Evolutionary conservation across 352 stramenopile genomes (phyloP).

Genomic region (Phytophthora agathidicida): DNA sequence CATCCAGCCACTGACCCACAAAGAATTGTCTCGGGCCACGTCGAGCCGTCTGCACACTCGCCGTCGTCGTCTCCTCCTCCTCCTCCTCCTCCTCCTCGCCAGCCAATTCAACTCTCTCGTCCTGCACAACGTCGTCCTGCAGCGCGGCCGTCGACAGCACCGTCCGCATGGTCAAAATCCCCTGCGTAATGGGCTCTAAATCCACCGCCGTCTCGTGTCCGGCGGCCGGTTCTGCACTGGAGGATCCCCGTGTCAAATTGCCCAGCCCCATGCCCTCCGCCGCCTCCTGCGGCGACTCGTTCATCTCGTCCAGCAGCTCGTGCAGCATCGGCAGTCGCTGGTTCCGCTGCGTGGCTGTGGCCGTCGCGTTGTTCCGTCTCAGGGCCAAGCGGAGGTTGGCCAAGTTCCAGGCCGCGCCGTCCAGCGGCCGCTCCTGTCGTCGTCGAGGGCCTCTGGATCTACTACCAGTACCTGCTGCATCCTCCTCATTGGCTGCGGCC

Average conservation of each 20-base stretch:
- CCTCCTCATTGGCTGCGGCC: not conserved
- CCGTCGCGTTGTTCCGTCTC: not conserved
- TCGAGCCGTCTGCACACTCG: too few relatives aligned
- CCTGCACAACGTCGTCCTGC: constrained; percentile 4
- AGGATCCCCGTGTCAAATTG: not conserved
- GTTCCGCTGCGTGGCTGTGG: not conserved
- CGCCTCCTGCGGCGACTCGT: constrained; percentile 30
- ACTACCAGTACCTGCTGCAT: too few relatives aligned
- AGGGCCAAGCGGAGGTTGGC: constrained; percentile 62
- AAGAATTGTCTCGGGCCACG: constrained; percentile 68
- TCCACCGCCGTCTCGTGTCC: constrained; percentile 22
- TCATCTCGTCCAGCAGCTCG: constrained; percentile 46
- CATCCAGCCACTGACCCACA: constrained; percentile 97
- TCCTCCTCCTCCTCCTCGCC: constrained; percentile 1
- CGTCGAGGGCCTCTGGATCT: too few relatives aligned
- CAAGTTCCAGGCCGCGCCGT: constrained; percentile 65
- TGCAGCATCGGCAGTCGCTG: constrained; percentile 44
- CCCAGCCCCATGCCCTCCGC: constrained; percentile 40
- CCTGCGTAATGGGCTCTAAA: constrained; percentile 62
- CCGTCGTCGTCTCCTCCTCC: constrained; percentile 2
- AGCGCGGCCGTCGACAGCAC: constrained; percentile 50
- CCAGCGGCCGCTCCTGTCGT: constrained; percentile 3
- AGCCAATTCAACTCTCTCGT: too few relatives aligned
- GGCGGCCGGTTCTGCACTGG: too few relatives aligned
- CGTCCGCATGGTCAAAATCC: constrained; percentile 59